Evolutionary conservation across 2,329 filamentous ascomycete genomes (phyloP).

Genomic region (Cladophialophora psammophila): DNA sequence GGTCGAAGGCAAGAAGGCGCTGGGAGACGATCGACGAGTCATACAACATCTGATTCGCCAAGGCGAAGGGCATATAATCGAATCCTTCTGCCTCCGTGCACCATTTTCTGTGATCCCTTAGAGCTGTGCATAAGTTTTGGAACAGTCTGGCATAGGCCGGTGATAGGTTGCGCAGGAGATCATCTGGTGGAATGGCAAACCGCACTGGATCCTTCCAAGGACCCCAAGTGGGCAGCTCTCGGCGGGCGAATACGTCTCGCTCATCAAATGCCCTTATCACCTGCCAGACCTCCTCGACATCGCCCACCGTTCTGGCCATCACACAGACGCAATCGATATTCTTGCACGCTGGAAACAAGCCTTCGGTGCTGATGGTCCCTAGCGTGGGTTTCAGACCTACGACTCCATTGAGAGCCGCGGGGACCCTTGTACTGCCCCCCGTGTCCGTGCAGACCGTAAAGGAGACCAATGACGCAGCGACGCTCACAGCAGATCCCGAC

Average conservation of each 20-base stretch:
- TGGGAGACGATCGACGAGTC: conserved; percentile 64
- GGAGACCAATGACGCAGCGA: conserved; percentile 59
- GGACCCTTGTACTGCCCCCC: conserved; percentile 39
- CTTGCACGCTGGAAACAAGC: conserved; percentile 56
- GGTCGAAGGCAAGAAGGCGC: conserved; percentile 24
- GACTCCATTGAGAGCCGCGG: conserved; percentile 40
- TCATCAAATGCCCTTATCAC: conserved; percentile 43
- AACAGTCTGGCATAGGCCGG: conserved; percentile 53
- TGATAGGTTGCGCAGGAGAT: conserved; percentile 53
- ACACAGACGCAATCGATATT: conserved; percentile 64
- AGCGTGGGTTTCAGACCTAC: conserved; percentile 42
- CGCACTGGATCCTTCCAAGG: conserved; percentile 50
- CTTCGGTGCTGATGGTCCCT: conserved; percentile 38
- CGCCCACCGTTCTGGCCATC: conserved; percentile 55
- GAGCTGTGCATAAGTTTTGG: conserved; percentile 49
- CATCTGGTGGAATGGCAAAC: conserved; percentile 57
- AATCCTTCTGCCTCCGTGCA: conserved; percentile 48
- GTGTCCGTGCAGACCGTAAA: conserved; percentile 59
- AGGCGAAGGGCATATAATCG: conserved; percentile 60
- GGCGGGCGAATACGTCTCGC: conserved; percentile 54
- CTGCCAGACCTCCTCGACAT: conserved; percentile 27
- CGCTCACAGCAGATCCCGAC: conserved; percentile 57
- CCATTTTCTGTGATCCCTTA: conserved; percentile 46
- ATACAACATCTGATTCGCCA: conserved; percentile 63
- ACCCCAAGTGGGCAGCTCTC: conserved; percentile 42